These are phyloP conservation scores for Yarrowia osloensis DNA, from an alignment of 805 yeast genomes.

Conservation along the genomic window DNA sequence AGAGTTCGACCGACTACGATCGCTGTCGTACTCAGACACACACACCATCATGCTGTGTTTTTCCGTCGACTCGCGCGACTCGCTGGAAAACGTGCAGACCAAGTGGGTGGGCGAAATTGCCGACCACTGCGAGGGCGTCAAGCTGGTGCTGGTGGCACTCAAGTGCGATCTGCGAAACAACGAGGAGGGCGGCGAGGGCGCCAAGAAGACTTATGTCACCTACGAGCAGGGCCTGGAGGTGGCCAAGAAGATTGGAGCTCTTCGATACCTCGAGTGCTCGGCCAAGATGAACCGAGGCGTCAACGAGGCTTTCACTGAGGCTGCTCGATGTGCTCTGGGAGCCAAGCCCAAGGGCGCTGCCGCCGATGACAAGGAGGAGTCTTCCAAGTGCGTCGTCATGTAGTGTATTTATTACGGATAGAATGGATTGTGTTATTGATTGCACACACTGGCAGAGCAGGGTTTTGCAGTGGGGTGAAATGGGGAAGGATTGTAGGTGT, in stretches of 20 bases:
- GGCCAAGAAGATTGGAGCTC: constrained; percentile 91
- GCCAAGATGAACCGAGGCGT: constrained; percentile 97
- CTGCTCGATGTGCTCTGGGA: constrained; percentile 92
- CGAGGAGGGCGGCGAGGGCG: constrained; percentile 48
- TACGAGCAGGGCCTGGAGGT: constrained; percentile 93
- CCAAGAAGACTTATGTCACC: constrained; percentile 55
- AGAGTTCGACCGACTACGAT: constrained; percentile 91
- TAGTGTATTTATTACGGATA: constrained; percentile 32
- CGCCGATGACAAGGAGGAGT: constrained; percentile 40
- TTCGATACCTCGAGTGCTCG: constrained; percentile 92
- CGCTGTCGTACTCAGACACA: constrained; percentile 90
- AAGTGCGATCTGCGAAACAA: constrained; percentile 87
- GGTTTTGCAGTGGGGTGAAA: too few relatives aligned
- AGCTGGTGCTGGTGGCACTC: constrained; percentile 87
- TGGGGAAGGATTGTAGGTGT: too few relatives aligned
- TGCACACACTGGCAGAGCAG: neutral
- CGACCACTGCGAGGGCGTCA: constrained; percentile 96
- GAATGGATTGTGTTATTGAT: constrained; percentile 12
- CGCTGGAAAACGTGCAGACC: constrained; percentile 89
- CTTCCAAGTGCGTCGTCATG: constrained; percentile 37
- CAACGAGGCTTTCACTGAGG: constrained; percentile 98
- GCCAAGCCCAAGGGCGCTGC: constrained; percentile 74
- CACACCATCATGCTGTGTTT: constrained; percentile 97
- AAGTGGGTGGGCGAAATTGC: constrained; percentile 98
- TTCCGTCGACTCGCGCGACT: constrained; percentile 90